Evolutionary conservation across 2,329 filamentous ascomycete species (phyloP), one percentile per base, ranked within the genome.

Genomic region (Hymenoscyphus scutula): DNA sequence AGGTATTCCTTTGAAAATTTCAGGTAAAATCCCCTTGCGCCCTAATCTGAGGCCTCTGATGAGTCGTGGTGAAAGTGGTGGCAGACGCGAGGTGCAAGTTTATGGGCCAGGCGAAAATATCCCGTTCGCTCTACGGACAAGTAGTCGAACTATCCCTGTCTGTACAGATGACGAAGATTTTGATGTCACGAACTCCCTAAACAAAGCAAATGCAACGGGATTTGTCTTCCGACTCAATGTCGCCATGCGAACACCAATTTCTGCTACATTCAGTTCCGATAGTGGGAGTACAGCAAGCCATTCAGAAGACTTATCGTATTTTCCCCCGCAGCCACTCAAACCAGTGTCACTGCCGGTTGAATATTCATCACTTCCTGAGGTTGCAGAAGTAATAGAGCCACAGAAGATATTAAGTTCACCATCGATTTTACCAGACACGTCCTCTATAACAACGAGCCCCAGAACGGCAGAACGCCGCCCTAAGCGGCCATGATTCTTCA

Each of bases 331-430:
- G 19, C n/a, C 41, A 1, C 19, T n/a, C 8, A n/a, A 48, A n/a
- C 15, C 61, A 27, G 48, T 45, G 13, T 27, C 41, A 53, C 13
- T 58, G 19, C 41, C 29, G n/a, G 54, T 41, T 2, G 58, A 63
- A 48, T 56, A 53, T 17, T 60, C 61, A 19, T 17, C 54, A 37
- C 61, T 63, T 8, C 61, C 61, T 25, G 61, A 63, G 58, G 61
- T 63, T 53, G 58, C 60, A 60, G 53, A 32, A 27, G 53, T 32
- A 17, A 17, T 13, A 1, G 58, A 51, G 34, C 30, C 56, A 5
- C 19, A 23, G 27, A 30, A 55, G 27, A n/a, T n/a, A 11, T 10
- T 30, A 19, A n/a, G n/a, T 48, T 19, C 41, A 7, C 41, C 41
- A 48, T 48, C 41, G 23, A 48, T 48, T 17, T 10, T 48, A 5